These are phyloP conservation scores for Fomes fomentarius DNA, from an alignment of 1,284 basidiomycete species.

Conservation along the genomic window DNA sequence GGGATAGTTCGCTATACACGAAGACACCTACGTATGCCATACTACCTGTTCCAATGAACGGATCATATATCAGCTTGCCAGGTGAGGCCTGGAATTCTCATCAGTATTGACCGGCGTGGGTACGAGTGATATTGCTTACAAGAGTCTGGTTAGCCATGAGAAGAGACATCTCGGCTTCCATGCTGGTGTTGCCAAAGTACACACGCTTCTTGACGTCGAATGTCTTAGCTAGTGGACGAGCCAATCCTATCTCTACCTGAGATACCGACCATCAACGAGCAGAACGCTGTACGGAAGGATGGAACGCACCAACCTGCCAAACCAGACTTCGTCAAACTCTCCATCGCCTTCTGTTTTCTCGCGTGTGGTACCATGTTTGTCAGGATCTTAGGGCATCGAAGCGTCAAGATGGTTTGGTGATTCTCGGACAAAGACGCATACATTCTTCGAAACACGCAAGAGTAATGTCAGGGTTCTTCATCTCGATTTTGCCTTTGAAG, in stretches of 20 bases:
- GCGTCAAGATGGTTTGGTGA: neutral
- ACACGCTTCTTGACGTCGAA: conserved; percentile 91
- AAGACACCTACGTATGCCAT: conserved; percentile 79
- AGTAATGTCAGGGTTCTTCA: conserved; percentile 82
- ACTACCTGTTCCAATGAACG: conserved; percentile 96
- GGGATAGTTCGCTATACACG: neutral
- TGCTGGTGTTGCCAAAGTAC: conserved; percentile 96
- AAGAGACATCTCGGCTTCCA: conserved; percentile 95
- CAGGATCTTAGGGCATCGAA: conserved; percentile 44
- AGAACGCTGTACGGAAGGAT: neutral
- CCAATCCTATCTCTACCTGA: conserved; percentile 79
- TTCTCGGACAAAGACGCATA: conserved; percentile 38
- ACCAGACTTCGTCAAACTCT: conserved; percentile 72
- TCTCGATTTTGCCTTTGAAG: conserved; percentile 81
- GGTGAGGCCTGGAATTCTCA: conserved; percentile 66
- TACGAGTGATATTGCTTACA: conserved; percentile 34
- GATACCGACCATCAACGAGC: conserved; percentile 29
- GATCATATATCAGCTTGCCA: conserved; percentile 93
- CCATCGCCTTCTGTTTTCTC: conserved; percentile 66
- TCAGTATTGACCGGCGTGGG: neutral
- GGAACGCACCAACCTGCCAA: conserved; percentile 82
- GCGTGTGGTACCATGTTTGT: conserved; percentile 46
- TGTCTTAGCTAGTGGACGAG: conserved; percentile 65
- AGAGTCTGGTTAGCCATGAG: conserved; percentile 96
- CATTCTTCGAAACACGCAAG: conserved; percentile 92